Percentiles rank a stretch among this genome's conserved stretches.
Evolutionary conservation across 805 yeast genomes (phyloP).

Genomic region (Saturnispora dispora): DNA sequence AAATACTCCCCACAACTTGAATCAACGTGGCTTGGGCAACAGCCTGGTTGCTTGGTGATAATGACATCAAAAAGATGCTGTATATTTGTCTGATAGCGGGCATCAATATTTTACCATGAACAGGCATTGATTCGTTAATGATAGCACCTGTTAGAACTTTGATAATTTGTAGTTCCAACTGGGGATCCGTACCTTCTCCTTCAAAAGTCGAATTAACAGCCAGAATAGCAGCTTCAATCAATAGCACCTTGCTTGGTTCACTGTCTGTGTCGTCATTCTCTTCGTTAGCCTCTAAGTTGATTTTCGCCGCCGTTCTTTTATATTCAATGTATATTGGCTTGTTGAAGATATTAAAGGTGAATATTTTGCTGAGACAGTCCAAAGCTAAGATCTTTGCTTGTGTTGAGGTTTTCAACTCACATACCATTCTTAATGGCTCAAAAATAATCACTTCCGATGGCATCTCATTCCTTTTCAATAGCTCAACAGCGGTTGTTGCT

Average conservation of each 20-base stretch:
- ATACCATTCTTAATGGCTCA: conserved; percentile 67
- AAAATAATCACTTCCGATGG: conserved; percentile 50
- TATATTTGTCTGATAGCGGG: conserved; percentile 91
- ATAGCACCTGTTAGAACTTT: conserved; percentile 87
- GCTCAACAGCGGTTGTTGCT: conserved; percentile 34
- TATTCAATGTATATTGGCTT: conserved; percentile 41
- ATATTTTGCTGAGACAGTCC: conserved; percentile 79
- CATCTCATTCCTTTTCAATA: conserved; percentile 31
- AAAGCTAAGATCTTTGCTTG: conserved; percentile 66
- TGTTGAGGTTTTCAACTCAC: conserved; percentile 41
- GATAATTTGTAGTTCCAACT: conserved; percentile 84
- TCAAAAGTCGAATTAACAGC: conserved; percentile 79
- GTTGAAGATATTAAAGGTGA: conserved; percentile 75
- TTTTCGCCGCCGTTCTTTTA: conserved; percentile 12
- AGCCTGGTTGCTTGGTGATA: conserved; percentile 76
- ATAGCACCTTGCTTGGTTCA: conserved; percentile 33
- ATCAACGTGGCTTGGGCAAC: conserved; percentile 93
- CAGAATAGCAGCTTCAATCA: conserved; percentile 77
- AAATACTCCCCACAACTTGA: conserved; percentile 80
- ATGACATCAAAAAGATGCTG: conserved; percentile 80
- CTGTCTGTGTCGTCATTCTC: conserved; percentile 35
- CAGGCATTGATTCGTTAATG: conserved; percentile 67
- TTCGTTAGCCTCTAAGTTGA: conserved; percentile 21
- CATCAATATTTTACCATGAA: conserved; percentile 82
- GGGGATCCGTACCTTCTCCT: conserved; percentile 87